phyloP scores from a whole-genome alignment of 2,329 filamentous ascomycete species.

The Amauroascus niger region DNA sequence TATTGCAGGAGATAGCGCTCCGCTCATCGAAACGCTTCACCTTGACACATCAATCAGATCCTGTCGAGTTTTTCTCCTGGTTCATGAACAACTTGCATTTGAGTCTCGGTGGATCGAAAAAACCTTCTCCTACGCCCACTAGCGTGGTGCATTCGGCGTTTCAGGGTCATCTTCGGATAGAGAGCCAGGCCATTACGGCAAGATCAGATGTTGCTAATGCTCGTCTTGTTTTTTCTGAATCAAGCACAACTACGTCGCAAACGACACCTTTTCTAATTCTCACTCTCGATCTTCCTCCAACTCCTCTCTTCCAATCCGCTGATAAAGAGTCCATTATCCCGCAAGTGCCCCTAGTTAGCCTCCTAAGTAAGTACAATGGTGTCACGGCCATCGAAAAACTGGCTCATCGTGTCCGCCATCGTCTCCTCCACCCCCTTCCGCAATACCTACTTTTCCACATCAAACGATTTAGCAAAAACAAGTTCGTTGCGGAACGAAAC shows the following conservation, averaged over 20 bases:
- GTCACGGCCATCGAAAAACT: slow-evolving; percentile 77
- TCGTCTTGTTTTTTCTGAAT: slow-evolving; percentile 84
- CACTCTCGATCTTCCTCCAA: slow-evolving; percentile 82
- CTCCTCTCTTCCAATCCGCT: slow-evolving; percentile 92
- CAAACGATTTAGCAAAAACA: slow-evolving; percentile 94
- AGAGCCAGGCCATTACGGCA: slow-evolving; percentile 87
- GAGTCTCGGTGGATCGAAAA: slow-evolving; percentile 80
- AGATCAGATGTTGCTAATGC: slow-evolving; percentile 73
- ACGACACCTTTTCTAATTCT: slow-evolving; percentile 77
- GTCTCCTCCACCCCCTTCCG: slow-evolving; percentile 79
- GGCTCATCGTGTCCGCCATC: slow-evolving; percentile 78
- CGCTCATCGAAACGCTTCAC: slow-evolving; percentile 88
- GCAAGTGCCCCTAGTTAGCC: slow-evolving; percentile 58
- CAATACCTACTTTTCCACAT: slow-evolving; percentile 89
- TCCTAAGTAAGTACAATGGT: slow-evolving; percentile 90
- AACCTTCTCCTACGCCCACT: slow-evolving; percentile 53
- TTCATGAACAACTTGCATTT: slow-evolving; percentile 94
- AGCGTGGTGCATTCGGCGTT: slow-evolving; percentile 89
- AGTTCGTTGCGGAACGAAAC: slow-evolving; percentile 91
- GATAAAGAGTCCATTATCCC: slow-evolving; percentile 94
- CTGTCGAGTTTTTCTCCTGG: slow-evolving; percentile 94
- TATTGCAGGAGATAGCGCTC: slow-evolving; percentile 87
- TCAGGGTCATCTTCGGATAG: slow-evolving; percentile 82
- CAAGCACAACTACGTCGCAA: slow-evolving; percentile 67
- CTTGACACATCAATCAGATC: slow-evolving; percentile 82